These are phyloP conservation scores for Glaciozyma antarctica DNA, from an alignment of 768 basidiomycete genomes.

Conservation along the genomic window DNA sequence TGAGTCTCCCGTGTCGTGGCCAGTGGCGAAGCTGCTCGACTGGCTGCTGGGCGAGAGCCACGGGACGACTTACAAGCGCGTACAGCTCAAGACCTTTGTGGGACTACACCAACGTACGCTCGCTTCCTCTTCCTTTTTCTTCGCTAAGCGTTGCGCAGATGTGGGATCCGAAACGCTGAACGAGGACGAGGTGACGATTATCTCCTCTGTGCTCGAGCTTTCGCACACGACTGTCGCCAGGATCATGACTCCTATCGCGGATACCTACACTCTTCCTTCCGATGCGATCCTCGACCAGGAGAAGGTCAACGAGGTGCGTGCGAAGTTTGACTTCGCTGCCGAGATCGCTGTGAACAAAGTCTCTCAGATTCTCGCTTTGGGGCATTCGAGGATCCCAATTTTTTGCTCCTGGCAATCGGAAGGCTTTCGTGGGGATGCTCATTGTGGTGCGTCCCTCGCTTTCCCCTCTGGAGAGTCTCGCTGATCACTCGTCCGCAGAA, in stretches of 20 bases:
- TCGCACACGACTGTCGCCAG: slow-evolving; percentile 47
- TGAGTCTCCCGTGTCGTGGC: slow-evolving; percentile 58
- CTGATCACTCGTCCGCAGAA: slow-evolving; percentile 59
- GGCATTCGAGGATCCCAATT: slow-evolving; percentile 69
- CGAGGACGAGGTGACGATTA: slow-evolving; percentile 42
- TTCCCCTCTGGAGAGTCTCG: slow-evolving; percentile 35
- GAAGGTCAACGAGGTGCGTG: slow-evolving; percentile 63
- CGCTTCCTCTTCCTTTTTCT: not conserved
- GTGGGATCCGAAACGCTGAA: slow-evolving; percentile 41
- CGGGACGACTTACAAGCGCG: slow-evolving; percentile 40
- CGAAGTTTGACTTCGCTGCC: not conserved
- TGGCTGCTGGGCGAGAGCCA: slow-evolving; percentile 65
- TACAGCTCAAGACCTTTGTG: slow-evolving; percentile 44
- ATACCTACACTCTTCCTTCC: slow-evolving; percentile 67
- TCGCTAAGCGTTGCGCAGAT: slow-evolving; percentile 4
- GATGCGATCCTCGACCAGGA: slow-evolving; percentile 71
- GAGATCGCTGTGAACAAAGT: not conserved
- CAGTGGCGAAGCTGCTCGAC: slow-evolving; percentile 65
- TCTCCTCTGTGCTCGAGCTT: slow-evolving; percentile 32
- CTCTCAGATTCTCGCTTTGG: slow-evolving; percentile 15
- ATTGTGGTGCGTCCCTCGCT: slow-evolving; percentile 5
- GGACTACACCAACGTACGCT: slow-evolving; percentile 41
- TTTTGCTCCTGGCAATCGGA: slow-evolving; percentile 62
- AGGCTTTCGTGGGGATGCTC: slow-evolving; percentile 68
- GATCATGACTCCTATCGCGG: slow-evolving; percentile 78